Evolutionary conservation across 2,329 filamentous ascomycete genomes (phyloP).

Genomic region (Coniochaeta hoffmannii): DNA sequence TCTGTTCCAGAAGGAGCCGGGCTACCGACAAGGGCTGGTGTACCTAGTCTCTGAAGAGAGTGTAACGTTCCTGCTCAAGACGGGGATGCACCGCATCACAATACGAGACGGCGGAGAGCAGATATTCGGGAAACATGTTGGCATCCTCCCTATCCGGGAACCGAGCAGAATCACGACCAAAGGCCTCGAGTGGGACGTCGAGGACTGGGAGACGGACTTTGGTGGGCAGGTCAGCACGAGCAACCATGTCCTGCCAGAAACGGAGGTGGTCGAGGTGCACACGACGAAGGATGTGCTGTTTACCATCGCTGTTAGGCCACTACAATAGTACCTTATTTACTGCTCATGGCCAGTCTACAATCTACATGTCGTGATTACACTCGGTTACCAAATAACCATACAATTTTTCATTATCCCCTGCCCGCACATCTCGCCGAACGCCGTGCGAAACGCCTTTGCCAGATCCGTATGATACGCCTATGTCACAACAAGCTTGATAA

Average conservation of each 20-base stretch:
- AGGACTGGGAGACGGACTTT: constrained; percentile 70
- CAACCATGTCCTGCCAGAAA: constrained; percentile 60
- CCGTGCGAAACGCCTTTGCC: background rate
- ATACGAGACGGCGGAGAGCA: constrained; percentile 43
- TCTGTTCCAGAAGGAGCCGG: constrained; percentile 45
- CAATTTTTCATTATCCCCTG: background rate
- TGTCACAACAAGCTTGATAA: too few relatives aligned
- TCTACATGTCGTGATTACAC: background rate
- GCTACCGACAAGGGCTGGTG: constrained; percentile 48
- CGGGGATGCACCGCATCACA: constrained; percentile 59
- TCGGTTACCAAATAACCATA: background rate
- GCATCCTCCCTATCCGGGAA: constrained; percentile 79
- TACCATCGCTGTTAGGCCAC: constrained; percentile 55
- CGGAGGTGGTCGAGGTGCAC: constrained; percentile 53
- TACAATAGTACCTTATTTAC: constrained; percentile 3
- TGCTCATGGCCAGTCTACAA: background rate
- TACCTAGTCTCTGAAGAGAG: constrained; percentile 78
- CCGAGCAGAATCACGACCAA: constrained; percentile 68
- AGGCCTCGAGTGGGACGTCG: constrained; percentile 88
- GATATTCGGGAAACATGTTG: constrained; percentile 70
- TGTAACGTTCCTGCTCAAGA: constrained; percentile 72
- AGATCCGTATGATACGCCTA: too few relatives aligned
- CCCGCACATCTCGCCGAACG: background rate
- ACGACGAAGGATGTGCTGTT: constrained; percentile 63
- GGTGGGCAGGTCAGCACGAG: constrained; percentile 71